Conservation (phyloP, 1,284 basidiomycete genomes). For the Cerrena zonata region DNA sequence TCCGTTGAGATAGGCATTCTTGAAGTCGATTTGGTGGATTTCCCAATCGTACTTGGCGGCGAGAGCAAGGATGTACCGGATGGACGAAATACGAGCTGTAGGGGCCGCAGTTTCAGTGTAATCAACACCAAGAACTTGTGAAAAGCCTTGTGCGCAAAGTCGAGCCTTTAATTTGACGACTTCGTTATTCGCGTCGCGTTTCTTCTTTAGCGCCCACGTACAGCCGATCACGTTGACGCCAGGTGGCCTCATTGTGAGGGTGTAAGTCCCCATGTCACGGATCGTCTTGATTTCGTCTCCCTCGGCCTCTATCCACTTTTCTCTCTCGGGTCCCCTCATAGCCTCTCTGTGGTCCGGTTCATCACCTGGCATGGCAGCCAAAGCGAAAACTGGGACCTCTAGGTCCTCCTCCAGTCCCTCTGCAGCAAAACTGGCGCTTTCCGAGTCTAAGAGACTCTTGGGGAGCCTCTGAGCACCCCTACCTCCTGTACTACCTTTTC, state of each 20-base stretch:
- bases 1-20: slow-evolving; percentile 42
- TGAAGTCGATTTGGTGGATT: slow-evolving; percentile 39
- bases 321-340: slow-evolving; percentile 14
- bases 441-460: too few species aligned
- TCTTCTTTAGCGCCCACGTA: slow-evolving; percentile 29
- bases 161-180: slow-evolving; percentile 32
- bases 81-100: slow-evolving; percentile 17
- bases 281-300: slow-evolving; percentile 24
- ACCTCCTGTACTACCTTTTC: too few species aligned
- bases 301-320: slow-evolving; percentile 31
- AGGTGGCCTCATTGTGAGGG: slow-evolving; percentile 14
- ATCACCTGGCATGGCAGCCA: too few species aligned
- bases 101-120: background rate
- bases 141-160: slow-evolving; percentile 38
- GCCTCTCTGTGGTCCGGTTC: slow-evolving; percentile 19
- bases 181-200: slow-evolving; percentile 23
- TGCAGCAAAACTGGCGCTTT: too few species aligned
- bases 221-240: slow-evolving; percentile 20
- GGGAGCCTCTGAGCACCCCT: too few species aligned
- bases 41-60: slow-evolving; percentile 32
- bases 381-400: too few species aligned
- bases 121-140: slow-evolving; percentile 21
- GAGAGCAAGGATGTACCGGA: slow-evolving; percentile 31
- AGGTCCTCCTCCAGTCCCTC: too few species aligned
- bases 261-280: slow-evolving; percentile 20